Evolutionary conservation across 768 basidiomycete genomes (phyloP).

Genomic region (Lyophyllum decastes): DNA sequence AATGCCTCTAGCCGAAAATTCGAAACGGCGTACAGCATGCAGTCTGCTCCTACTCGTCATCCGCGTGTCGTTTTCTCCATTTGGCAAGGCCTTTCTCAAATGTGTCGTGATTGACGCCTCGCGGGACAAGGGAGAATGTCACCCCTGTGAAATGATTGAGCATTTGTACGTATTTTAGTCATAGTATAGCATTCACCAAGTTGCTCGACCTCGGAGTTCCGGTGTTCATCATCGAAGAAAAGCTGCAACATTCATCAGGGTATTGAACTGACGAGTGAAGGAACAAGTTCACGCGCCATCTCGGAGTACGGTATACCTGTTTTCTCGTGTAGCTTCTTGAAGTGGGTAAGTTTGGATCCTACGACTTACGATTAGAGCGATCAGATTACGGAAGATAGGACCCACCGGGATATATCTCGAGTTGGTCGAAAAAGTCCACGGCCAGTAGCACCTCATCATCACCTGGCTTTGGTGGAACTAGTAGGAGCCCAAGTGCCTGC

Average conservation of each 20-base stretch:
- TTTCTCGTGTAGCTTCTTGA: conserved; percentile 68
- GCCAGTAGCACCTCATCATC: conserved; percentile 43
- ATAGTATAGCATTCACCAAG: conserved; percentile 40
- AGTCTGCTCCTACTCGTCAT: background rate
- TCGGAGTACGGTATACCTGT: conserved; percentile 79
- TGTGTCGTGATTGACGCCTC: conserved; percentile 57
- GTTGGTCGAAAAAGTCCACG: conserved; percentile 63
- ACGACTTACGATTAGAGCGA: background rate
- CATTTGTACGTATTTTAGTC: background rate
- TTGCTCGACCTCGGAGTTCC: conserved; percentile 64
- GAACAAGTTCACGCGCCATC: conserved; percentile 54
- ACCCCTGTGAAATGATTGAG: conserved; percentile 51
- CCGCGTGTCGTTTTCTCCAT: conserved; percentile 61
- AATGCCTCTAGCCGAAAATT: background rate
- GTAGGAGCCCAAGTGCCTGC: conserved; percentile 68
- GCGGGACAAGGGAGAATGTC: conserved; percentile 72
- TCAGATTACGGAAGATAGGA: background rate
- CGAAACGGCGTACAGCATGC: background rate
- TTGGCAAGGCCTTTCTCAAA: conserved; percentile 72
- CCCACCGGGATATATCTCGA: conserved; percentile 74
- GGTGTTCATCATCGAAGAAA: conserved; percentile 72
- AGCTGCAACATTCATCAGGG: conserved; percentile 35
- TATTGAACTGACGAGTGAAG: background rate
- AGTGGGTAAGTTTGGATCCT: conserved; percentile 84
- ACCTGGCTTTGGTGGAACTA: conserved; percentile 41